A percentile compares a stretch with the other conserved stretches of the same genome.
Conservation (phyloP, 495 filamentous ascomycete genomes). For the Neurospora sublineolata region DNA sequence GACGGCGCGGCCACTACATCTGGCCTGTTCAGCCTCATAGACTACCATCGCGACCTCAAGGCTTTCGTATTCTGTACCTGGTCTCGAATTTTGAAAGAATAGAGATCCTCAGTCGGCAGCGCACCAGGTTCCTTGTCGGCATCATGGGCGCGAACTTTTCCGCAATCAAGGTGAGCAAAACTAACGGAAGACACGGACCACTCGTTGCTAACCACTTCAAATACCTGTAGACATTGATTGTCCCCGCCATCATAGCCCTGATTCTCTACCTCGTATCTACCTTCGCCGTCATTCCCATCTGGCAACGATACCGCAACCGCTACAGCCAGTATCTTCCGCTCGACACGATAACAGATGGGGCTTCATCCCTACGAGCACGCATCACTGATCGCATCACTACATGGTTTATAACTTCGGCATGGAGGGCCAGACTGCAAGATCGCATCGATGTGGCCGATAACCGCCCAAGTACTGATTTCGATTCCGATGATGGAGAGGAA, state of each 20-base stretch:
- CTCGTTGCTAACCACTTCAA: neutral
- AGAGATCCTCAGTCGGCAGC: neutral
- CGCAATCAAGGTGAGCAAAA: constrained; percentile 32
- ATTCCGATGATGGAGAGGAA: constrained; percentile 48
- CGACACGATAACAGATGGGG: constrained; percentile 49
- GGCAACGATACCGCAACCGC: constrained; percentile 61
- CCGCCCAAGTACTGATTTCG: constrained; percentile 32
- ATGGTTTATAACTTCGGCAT: constrained; percentile 45
- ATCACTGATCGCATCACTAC: constrained; percentile 43
- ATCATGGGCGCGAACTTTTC: constrained; percentile 29
- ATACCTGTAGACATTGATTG: constrained; percentile 53
- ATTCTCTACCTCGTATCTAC: constrained; percentile 60
- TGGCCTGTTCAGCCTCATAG: neutral
- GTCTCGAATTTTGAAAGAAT: neutral
- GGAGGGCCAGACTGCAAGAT: constrained; percentile 32
- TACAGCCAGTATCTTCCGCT: constrained; percentile 63
- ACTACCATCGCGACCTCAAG: neutral
- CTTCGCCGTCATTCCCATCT: constrained; percentile 62
- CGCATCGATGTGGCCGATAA: constrained; percentile 28
- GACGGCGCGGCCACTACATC: neutral
- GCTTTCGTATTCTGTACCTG: neutral
- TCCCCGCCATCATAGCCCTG: constrained; percentile 69
- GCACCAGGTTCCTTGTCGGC: constrained; percentile 5
- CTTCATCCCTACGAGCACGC: constrained; percentile 50
- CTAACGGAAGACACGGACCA: too few relatives aligned